phyloP scores from a whole-genome alignment of 345 rosid species.

The Gossypium thurberi region DNA sequence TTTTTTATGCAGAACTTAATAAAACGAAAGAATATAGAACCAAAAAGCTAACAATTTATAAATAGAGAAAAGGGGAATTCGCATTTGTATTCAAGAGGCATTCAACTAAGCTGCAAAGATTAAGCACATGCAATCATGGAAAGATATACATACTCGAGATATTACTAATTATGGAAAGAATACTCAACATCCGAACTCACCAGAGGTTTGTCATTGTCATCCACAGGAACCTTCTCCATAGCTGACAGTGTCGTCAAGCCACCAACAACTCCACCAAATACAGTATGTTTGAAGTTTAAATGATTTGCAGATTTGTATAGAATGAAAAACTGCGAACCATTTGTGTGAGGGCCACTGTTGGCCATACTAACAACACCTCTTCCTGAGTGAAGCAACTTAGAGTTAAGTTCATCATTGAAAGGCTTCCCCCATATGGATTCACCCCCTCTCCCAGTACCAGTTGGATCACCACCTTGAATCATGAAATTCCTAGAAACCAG shows the following conservation, averaged over 20 bases:
- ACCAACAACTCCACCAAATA: constrained; percentile 90
- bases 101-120: not conserved
- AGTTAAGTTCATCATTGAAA: constrained; percentile 85
- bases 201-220: constrained; percentile 72
- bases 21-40: not conserved
- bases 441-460: constrained; percentile 85
- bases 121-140: not conserved
- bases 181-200: constrained; percentile 34
- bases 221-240: constrained; percentile 90
- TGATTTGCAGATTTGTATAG: constrained; percentile 95
- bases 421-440: constrained; percentile 97
- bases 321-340: constrained; percentile 96
- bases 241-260: constrained; percentile 72
- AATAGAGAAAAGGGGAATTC: not conserved
- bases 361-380: constrained; percentile 97
- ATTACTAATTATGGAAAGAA: not conserved
- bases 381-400: constrained; percentile 87
- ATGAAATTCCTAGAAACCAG: constrained; percentile 61
- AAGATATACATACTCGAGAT: not conserved
- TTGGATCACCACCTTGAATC: constrained; percentile 99
- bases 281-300: constrained; percentile 90
- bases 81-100: not conserved
- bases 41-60: not conserved
- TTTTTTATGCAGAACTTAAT: not conserved
- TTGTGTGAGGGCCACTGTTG: constrained; percentile 93